Evolutionary conservation across 2,329 filamentous ascomycete genomes (phyloP), one percentile per base, ranked within the genome.

Genomic region (Nigrograna mackinnonii): DNA sequence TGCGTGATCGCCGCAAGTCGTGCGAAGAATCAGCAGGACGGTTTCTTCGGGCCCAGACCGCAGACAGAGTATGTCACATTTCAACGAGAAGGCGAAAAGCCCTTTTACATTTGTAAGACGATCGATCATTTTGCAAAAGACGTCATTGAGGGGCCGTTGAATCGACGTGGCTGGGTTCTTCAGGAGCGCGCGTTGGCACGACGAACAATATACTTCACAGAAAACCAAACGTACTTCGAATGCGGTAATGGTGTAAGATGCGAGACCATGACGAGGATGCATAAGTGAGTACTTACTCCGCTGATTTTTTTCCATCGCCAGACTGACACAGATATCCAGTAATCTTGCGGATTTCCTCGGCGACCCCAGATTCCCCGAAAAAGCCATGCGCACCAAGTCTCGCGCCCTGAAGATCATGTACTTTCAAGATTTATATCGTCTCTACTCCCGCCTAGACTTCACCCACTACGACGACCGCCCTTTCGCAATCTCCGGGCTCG

Each of bases 151-250:
- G 47, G 37, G 2, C 32, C 19, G 2, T 34, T 61, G 1, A 57
- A 54, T 22, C 36, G 34, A 3, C 40, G 56, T 5, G 56, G 45
- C 1, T 60, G 55, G 57, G 52, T 59, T 2, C 45, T 55, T 4
- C 54, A 61, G 40, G 56, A 59, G 40, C 35, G 49, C 16, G 56
- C 49, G 2, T 35, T 61, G 9, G 49, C 58, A 4, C 47, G 44
- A 3, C 35, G 56, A 17, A 54, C 49, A 5, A 51, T 60, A 6
- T 49, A 55, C 35, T 61, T 57, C 35, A 50, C 56, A 0, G 39
- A 49, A 1, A 42, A 35, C 5, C 58, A 61, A 20, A 42, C 41
- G 3, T 61, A 60, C 22, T 61, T 48, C 45, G 58, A 61, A 24
- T 60, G 58, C 22, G 48, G 50, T 2, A 9, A 37, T 12, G 48